Evolutionary conservation across 108 stramenopile genomes (phyloP).

Genomic region (Conticribra weissflogii): DNA sequence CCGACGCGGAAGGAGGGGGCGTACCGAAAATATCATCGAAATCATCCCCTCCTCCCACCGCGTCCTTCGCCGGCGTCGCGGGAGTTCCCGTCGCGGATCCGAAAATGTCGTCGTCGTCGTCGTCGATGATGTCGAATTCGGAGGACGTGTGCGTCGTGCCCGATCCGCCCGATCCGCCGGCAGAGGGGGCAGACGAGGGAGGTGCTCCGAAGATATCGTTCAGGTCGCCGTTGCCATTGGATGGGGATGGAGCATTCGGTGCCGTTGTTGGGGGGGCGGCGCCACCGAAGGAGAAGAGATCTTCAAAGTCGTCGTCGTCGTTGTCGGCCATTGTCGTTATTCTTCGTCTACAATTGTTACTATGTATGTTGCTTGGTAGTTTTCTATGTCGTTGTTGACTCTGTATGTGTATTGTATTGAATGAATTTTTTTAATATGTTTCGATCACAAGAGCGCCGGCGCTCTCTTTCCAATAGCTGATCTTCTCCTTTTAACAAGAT

Average conservation of each 20-base stretch:
- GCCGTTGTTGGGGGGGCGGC: constrained; percentile 4
- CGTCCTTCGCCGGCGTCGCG: neutral
- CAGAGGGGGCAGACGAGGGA: neutral
- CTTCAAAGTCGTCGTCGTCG: constrained; percentile 53
- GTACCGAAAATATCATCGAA: constrained; percentile 50
- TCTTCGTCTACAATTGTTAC: neutral
- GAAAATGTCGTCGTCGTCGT: neutral
- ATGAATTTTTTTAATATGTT: too few species aligned
- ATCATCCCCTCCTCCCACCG: constrained; percentile 15
- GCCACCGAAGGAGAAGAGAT: constrained; percentile 46
- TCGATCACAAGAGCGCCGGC: too few species aligned
- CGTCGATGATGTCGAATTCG: constrained; percentile 15
- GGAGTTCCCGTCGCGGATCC: neutral
- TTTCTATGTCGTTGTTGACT: too few species aligned
- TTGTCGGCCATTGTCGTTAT: constrained; percentile 19
- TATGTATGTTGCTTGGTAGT: too few species aligned
- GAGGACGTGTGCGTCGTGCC: too few species aligned
- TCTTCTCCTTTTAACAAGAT: too few species aligned
- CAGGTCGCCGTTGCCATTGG: neutral
- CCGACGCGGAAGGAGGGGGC: constrained; percentile 26
- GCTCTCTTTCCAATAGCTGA: too few species aligned
- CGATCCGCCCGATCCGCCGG: too few species aligned
- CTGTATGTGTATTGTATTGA: too few species aligned
- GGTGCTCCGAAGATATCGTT: neutral
- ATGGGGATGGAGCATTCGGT: neutral